Base-by-base conservation (phyloP, 164 flowering plant genomes). In the Echeveria elegans region DNA sequence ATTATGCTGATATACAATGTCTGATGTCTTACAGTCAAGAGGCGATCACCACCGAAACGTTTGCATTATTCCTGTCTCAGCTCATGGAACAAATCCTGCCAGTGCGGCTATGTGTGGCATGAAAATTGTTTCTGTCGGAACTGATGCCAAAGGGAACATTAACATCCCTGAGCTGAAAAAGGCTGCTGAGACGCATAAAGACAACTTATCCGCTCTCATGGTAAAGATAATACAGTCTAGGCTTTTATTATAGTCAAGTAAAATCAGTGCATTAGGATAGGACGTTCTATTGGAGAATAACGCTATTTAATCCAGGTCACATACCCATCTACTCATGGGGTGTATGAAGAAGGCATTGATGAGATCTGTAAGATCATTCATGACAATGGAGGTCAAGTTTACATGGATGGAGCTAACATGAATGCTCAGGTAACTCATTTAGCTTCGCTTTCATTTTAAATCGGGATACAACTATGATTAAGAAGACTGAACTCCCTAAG, bases 21-120 rank as follows among this genome's bases (percentile, higher is more conserved):
- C 9, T 63, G 3, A 34, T 34, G 24, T 63, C 41, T 58, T 81
- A 62, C 68, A 94, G 99, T 78, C 99, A 70, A 83, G 96, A 82
- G 99, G 99, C 65, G 97, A 94, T 72, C 83, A 80, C 67, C 97
- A 94, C 72, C 85, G 97, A 19, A 75, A 94, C 76, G 96, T 94
- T 56, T 91, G 99, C 85, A 94, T 94, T 52, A 94, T 94, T 60
- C 99, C 99, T 28, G 94, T 89, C 67, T 94, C 99, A 0, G 99
- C 99, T 50, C 99, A 94, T 73, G 99, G 99, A 38, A 94, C 97
- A 65, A 94, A 94, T 79, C 99, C 99, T 70, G 99, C 99, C 7
- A 94, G 96, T 86, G 99, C 99, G 66, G 97, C 99, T 28, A 94
- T 94, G 99, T 94, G 99, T 76, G 99, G 99, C 43, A 94, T 94